Evolutionary conservation across 768 basidiomycete genomes (phyloP).

Genomic region (Serendipita vermifera): DNA sequence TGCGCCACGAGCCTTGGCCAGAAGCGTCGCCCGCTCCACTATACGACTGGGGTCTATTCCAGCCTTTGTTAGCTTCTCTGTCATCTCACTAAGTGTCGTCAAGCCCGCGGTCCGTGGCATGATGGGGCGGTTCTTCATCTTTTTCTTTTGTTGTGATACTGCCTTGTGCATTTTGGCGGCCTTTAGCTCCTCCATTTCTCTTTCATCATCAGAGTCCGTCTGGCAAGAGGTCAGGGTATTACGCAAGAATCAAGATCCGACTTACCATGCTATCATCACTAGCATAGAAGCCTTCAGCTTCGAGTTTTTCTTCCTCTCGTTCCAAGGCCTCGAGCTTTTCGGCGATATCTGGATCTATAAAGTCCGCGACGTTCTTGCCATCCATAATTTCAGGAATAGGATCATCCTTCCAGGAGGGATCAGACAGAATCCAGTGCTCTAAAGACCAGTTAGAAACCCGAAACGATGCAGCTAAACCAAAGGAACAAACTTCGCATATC

Average conservation of each 20-base stretch:
- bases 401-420: constrained; percentile 92
- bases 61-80: constrained; percentile 66
- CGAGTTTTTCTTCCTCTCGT: constrained; percentile 87
- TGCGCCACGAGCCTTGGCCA: constrained; percentile 55
- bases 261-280: constrained; percentile 74
- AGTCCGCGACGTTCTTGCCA: constrained; percentile 98
- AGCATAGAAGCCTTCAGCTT: constrained; percentile 91
- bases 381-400: constrained; percentile 97
- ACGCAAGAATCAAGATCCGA: constrained; percentile 5
- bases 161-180: constrained; percentile 52
- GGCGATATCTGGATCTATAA: constrained; percentile 92
- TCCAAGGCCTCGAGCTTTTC: constrained; percentile 96
- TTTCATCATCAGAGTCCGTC: constrained; percentile 59
- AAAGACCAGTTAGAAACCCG: constrained; percentile 12
- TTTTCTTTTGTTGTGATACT: constrained; percentile 70
- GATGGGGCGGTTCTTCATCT: constrained; percentile 70
- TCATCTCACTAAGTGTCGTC: constrained; percentile 58
- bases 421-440: constrained; percentile 84
- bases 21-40: constrained; percentile 71
- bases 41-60: constrained; percentile 82
- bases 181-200: constrained; percentile 54
- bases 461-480: neutral
- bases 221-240: neutral
- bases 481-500: constrained; percentile 67
- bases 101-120: constrained; percentile 56